These are phyloP conservation scores for Didymella keratinophila DNA, from an alignment of 2,329 filamentous ascomycete species.

Conservation along the genomic window DNA sequence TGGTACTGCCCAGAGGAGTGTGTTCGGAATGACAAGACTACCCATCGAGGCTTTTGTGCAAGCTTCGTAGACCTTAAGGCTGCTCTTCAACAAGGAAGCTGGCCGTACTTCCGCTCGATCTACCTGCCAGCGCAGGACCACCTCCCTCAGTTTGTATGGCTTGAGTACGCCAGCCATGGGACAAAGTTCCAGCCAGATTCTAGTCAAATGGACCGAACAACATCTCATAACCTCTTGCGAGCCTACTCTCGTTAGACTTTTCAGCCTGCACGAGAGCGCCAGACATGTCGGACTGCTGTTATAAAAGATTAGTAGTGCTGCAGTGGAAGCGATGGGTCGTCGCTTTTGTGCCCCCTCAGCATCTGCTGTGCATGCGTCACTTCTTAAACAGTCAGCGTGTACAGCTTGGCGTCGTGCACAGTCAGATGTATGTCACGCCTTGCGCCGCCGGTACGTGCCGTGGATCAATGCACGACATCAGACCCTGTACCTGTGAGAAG, in stretches of 20 bases:
- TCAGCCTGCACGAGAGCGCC: too few species aligned
- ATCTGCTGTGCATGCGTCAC: background rate
- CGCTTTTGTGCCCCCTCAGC: too few species aligned
- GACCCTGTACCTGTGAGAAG: background rate
- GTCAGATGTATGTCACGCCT: background rate
- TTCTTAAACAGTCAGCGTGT: background rate
- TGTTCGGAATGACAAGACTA: background rate
- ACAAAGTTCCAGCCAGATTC: background rate
- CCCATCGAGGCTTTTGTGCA: background rate
- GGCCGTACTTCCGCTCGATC: background rate
- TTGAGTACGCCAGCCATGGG: background rate
- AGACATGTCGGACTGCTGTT: too few species aligned
- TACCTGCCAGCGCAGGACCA: background rate
- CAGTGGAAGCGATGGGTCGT: too few species aligned
- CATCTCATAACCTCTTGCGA: too few species aligned
- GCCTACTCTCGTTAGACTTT: too few species aligned
- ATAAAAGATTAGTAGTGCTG: too few species aligned
- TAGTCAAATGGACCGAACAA: background rate
- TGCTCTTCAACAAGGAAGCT: background rate
- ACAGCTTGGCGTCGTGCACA: background rate
- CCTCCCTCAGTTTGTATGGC: background rate
- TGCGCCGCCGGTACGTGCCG: background rate
- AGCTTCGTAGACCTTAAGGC: background rate
- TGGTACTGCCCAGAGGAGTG: background rate
- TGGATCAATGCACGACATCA: background rate